A percentile compares a stretch with the other conserved stretches of the same genome.
These are phyloP conservation scores for Phytophthora europaea DNA, from an alignment of 352 stramenopile species.

Conservation along the genomic window DNA sequence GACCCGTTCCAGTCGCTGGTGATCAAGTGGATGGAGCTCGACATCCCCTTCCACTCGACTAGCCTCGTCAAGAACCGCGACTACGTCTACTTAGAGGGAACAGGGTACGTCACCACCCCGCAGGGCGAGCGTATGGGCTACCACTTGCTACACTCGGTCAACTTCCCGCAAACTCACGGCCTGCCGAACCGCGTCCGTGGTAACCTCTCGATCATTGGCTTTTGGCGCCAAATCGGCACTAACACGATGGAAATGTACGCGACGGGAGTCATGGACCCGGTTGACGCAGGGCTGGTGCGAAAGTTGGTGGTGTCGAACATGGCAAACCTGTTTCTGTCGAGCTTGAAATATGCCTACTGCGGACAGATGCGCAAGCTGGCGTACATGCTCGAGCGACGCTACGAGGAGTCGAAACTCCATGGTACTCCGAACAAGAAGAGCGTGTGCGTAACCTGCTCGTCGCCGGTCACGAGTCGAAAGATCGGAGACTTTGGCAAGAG, in stretches of 20 bases:
- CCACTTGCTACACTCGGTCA: slow-evolving; percentile 13
- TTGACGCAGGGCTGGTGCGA: slow-evolving; percentile 28
- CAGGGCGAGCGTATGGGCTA: slow-evolving; percentile 31
- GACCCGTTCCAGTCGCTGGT: slow-evolving; percentile 29
- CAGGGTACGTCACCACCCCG: slow-evolving; percentile 2
- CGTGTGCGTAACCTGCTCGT: not conserved
- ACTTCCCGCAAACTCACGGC: slow-evolving; percentile 11
- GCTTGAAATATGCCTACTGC: slow-evolving; percentile 18
- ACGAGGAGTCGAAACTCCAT: not conserved
- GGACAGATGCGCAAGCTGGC: slow-evolving; percentile 29
- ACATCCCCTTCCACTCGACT: slow-evolving; percentile 22
- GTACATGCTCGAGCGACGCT: slow-evolving; percentile 19
- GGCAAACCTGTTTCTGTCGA: slow-evolving; percentile 12
- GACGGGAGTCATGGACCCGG: slow-evolving; percentile 29
- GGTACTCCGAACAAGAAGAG: not conserved
- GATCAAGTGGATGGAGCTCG: slow-evolving; percentile 41
- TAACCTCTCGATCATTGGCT: slow-evolving; percentile 40
- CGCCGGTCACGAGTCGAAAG: not conserved
- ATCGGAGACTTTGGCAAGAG: slow-evolving; percentile 17
- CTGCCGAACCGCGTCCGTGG: slow-evolving; percentile 44
- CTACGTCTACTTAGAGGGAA: slow-evolving; percentile 42
- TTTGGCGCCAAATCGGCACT: slow-evolving; percentile 48
- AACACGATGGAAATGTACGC: slow-evolving; percentile 50
- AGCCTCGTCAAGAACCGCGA: slow-evolving; percentile 37
- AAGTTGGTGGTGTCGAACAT: slow-evolving; percentile 13